Evolutionary conservation across 2,329 filamentous ascomycete genomes (phyloP).

Genomic region (Colletotrichum noveboracense): DNA sequence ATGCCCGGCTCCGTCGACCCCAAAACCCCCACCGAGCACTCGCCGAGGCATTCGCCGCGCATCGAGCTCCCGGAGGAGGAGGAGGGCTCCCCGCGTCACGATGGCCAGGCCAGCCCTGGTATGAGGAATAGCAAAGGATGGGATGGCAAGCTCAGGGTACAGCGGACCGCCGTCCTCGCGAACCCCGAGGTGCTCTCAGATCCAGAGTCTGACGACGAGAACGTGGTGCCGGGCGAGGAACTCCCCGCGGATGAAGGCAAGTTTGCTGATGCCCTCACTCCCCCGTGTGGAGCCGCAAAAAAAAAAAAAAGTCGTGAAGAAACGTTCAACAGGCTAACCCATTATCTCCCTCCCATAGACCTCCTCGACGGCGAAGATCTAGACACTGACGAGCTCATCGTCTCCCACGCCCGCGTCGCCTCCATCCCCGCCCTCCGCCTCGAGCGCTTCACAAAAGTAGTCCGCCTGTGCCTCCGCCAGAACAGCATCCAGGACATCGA

Average conservation of each 20-base stretch:
- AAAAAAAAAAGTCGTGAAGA: neutral
- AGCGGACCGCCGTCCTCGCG: constrained; percentile 69
- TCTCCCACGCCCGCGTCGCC: constrained; percentile 83
- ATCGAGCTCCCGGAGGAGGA: constrained; percentile 54
- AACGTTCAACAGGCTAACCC: constrained; percentile 6
- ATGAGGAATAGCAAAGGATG: constrained; percentile 72
- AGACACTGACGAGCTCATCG: constrained; percentile 79
- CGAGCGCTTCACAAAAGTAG: constrained; percentile 79
- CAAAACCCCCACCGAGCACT: constrained; percentile 36
- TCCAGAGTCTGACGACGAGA: constrained; percentile 77
- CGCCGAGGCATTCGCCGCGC: constrained; percentile 35
- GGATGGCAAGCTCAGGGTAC: constrained; percentile 83
- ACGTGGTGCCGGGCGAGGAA: constrained; percentile 72
- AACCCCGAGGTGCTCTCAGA: constrained; percentile 87
- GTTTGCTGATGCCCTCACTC: constrained; percentile 15
- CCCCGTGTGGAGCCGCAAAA: neutral
- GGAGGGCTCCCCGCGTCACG: constrained; percentile 39
- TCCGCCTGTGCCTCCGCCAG: constrained; percentile 87
- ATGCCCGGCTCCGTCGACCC: constrained; percentile 49
- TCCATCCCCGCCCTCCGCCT: constrained; percentile 81
- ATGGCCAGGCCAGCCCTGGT: constrained; percentile 50
- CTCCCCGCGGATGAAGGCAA: constrained; percentile 84
- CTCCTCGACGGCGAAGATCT: constrained; percentile 65
- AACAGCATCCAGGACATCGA: constrained; percentile 86
- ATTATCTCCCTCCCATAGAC: constrained; percentile 43